Conservation (phyloP, 1,284 basidiomycete genomes). For the Pholiota adiposa region DNA sequence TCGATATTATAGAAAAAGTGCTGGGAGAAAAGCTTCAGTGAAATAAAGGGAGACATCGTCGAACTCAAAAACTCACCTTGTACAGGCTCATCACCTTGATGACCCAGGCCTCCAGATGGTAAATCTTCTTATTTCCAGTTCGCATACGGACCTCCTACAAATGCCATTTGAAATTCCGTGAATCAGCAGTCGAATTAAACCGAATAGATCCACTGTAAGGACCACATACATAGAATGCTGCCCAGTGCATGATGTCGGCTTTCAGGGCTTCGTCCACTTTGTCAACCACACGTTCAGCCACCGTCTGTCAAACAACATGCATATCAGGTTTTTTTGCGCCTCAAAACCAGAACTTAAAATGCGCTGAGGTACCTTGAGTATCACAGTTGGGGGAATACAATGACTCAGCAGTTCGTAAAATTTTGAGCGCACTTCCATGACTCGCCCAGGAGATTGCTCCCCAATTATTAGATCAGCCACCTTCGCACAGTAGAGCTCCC, state of each 20-base stretch:
- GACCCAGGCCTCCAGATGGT: slow-evolving; percentile 93
- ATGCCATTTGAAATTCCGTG: background rate
- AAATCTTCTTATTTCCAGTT: slow-evolving; percentile 92
- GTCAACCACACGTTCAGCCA: slow-evolving; percentile 85
- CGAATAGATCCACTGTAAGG: background rate
- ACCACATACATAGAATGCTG: slow-evolving; percentile 86
- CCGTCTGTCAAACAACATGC: slow-evolving; percentile 58
- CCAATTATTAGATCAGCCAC: slow-evolving; percentile 93
- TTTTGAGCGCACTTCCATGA: slow-evolving; percentile 92
- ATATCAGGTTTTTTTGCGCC: background rate
- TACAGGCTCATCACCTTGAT: slow-evolving; percentile 84
- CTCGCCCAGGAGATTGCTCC: slow-evolving; percentile 89
- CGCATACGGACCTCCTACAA: slow-evolving; percentile 88
- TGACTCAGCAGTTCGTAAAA: slow-evolving; percentile 97
- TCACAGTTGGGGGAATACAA: slow-evolving; percentile 94
- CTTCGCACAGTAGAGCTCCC: slow-evolving; percentile 97
- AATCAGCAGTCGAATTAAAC: background rate
- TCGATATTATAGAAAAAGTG: slow-evolving; percentile 64
- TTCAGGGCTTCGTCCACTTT: slow-evolving; percentile 89
- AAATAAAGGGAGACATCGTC: background rate
- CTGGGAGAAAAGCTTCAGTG: slow-evolving; percentile 23
- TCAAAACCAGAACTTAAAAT: background rate
- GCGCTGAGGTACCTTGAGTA: slow-evolving; percentile 73
- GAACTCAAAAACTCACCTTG: slow-evolving; percentile 50
- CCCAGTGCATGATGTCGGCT: slow-evolving; percentile 94